Base-by-base conservation (phyloP, 2,329 filamentous ascomycete genomes). In the Microdochium paspali region DNA sequence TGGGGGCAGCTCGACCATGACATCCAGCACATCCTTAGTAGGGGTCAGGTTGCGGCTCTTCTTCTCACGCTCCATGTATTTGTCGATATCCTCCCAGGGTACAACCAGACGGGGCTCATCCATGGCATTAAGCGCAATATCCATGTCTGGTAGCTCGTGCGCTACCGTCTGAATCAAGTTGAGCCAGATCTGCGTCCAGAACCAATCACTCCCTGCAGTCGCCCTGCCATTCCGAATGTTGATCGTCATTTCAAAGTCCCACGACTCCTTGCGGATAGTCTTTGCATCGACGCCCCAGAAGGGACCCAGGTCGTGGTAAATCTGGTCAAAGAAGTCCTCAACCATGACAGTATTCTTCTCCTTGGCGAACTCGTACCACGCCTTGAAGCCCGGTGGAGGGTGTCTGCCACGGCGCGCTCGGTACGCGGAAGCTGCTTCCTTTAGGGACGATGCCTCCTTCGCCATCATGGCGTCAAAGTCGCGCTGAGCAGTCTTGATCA, bases 101-200 rank as follows among this genome's bases (percentile, higher is more conserved):
- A 79, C 76, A 12, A 85, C 72, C 9, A 86, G 57, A 24, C 82
- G 70, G 32, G 82, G 82, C 57, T 85, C 81, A 54, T 86, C 82
- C 73, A 85, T 79, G 26, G 76, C 70, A 52, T 85, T 86, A 50
- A 85, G 69, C 0, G 82, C 73, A 49, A 85, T 71, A 50, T 85
- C 81, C 75, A 86, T 80, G 55, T 86, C 81, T 2, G 82, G 82
- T 15, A 85, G 65, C 47, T 77, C 50, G 32, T 74, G 64, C 51
- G 76, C 70, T n/a, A 81, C 69, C 0, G 71, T 70, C 49, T 70
- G 65, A 54, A 78, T 66, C 65, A 80, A 66, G 45, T 73, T 61
- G 26, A 75, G 61, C 77, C 77, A 79, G 49, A 80, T 73, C 54
- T 71, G 62, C 3, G 72, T 78, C 76, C 72, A 82, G 56, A 76